phyloP scores from a whole-genome alignment of 345 rosid genomes.

The Eucalyptus virginea region DNA sequence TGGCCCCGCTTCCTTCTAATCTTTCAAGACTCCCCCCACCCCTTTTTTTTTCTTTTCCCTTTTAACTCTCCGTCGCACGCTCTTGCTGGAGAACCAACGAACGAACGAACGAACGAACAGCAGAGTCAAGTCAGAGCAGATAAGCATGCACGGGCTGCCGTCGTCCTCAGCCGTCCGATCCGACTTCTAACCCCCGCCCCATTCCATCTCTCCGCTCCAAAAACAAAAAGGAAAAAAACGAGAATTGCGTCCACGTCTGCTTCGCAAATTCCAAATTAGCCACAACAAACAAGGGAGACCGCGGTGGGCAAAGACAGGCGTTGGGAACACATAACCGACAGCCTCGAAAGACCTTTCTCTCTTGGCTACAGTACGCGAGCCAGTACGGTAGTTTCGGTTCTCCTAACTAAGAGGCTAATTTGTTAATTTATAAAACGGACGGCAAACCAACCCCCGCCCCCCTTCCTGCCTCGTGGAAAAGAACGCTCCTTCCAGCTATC shows the following conservation, averaged over 20 bases:
- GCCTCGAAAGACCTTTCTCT: neutral
- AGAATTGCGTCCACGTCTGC: neutral
- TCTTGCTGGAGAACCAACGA: neutral
- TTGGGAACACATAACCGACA: neutral
- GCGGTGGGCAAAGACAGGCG: neutral
- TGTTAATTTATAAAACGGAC: neutral
- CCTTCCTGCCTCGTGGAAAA: neutral
- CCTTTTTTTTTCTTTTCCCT: rapidly evolving
- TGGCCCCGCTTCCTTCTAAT: neutral
- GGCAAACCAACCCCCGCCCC: neutral
- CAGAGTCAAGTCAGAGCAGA: neutral
- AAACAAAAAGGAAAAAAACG: neutral
- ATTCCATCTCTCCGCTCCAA: neutral
- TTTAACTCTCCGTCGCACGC: neutral
- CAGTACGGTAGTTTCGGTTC: neutral
- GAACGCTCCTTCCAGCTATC: neutral
- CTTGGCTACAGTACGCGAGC: neutral
- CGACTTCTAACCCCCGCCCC: neutral
- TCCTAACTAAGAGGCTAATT: neutral
- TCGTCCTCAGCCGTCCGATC: neutral
- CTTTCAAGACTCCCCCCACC: neutral
- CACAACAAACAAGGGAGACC: neutral
- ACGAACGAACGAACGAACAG: neutral
- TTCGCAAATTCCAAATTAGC: neutral
- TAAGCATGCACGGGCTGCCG: neutral